These are phyloP conservation scores for Sindora glabra DNA, from an alignment of 306 rosid species.

Conservation along the genomic window DNA sequence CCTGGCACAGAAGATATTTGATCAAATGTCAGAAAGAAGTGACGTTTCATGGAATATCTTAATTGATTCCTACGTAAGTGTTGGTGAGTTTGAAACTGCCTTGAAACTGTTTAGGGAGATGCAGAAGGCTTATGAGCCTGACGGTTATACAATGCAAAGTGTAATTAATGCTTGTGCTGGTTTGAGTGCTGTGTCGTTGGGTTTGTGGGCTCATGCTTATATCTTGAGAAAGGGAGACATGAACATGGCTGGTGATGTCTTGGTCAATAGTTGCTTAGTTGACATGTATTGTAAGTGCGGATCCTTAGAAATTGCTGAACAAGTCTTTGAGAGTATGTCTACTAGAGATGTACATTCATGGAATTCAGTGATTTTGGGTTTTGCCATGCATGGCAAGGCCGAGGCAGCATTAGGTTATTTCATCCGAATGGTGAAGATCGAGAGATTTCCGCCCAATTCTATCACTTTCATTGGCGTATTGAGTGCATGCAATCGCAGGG, in stretches of 20 bases:
- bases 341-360: constrained; percentile 46
- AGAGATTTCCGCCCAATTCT: constrained; percentile 44
- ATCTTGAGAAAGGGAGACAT: constrained; percentile 31
- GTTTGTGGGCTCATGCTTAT: constrained; percentile 83
- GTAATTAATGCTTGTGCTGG: constrained; percentile 67
- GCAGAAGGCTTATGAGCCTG: constrained; percentile 56
- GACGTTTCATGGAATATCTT: constrained; percentile 72
- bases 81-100: constrained; percentile 44
- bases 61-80: constrained; percentile 51
- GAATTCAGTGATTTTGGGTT: constrained; percentile 68
- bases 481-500: constrained; percentile 73
- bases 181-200: constrained; percentile 53
- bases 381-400: constrained; percentile 64
- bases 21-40: constrained; percentile 43
- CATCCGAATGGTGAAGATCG: constrained; percentile 31
- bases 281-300: constrained; percentile 87
- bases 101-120: constrained; percentile 48
- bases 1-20: constrained; percentile 48
- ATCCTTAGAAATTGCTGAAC: constrained; percentile 47
- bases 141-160: constrained; percentile 76
- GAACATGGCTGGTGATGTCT: constrained; percentile 28
- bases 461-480: constrained; percentile 67
- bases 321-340: constrained; percentile 57
- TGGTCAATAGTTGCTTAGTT: constrained; percentile 52
- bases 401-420: constrained; percentile 42